Percentiles rank a stretch among this genome's conserved stretches.
Conservation (phyloP, 306 rosid genomes). For the Cicer bijugum region DNA sequence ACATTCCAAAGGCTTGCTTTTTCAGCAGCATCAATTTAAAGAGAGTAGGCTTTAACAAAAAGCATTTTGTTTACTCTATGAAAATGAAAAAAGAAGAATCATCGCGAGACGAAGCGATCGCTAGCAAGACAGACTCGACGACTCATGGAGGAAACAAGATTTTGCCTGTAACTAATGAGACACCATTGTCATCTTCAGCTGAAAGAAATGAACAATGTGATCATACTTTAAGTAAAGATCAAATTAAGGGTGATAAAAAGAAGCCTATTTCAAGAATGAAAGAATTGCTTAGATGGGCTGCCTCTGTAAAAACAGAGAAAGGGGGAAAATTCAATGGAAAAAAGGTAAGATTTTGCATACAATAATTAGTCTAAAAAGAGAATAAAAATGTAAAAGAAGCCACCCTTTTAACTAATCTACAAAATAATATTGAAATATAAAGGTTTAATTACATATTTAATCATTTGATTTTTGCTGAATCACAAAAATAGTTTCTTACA, state of each 20-base stretch:
- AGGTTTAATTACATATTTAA: no score
- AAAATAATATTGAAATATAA: background rate
- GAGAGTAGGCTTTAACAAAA: slow-evolving; percentile 47
- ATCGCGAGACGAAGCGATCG: slow-evolving; percentile 48
- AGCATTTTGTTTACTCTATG: slow-evolving; percentile 43
- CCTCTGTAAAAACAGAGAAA: slow-evolving; percentile 73
- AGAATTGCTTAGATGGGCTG: slow-evolving; percentile 89
- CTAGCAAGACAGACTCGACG: slow-evolving; percentile 54
- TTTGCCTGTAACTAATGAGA: slow-evolving; percentile 71
- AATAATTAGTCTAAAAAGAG: no score
- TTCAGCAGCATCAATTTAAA: slow-evolving; percentile 54
- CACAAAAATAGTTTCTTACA: no score
- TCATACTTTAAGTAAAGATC: slow-evolving; percentile 49
- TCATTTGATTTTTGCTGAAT: no score
- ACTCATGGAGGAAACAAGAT: slow-evolving; percentile 70
- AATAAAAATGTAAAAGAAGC: no score
- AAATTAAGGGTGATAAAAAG: slow-evolving; percentile 53
- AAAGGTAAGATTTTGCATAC: slow-evolving; percentile 52
- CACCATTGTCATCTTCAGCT: slow-evolving; percentile 48
- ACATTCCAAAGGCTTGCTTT: slow-evolving; percentile 61
- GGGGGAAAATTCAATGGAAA: slow-evolving; percentile 62
- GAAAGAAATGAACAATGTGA: slow-evolving; percentile 49
- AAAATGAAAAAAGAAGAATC: slow-evolving; percentile 75
- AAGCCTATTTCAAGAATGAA: slow-evolving; percentile 80
- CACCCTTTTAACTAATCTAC: background rate